These are phyloP conservation scores for Arthrobotrys entomopaga DNA, from an alignment of 2,329 filamentous ascomycete species.

Conservation along the genomic window DNA sequence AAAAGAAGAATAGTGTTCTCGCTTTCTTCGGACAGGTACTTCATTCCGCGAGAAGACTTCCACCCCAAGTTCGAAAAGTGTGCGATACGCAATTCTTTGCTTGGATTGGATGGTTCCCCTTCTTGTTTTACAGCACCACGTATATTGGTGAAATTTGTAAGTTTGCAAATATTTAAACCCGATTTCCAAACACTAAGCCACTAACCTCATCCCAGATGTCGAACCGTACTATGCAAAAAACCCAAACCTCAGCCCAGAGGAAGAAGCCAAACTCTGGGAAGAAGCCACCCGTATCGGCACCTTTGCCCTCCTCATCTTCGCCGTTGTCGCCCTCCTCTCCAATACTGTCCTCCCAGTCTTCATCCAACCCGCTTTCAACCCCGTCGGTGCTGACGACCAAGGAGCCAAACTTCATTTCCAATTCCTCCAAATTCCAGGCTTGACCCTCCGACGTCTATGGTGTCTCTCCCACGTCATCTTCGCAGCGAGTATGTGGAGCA, in stretches of 20 bases:
- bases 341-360: conserved; percentile 88
- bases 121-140: conserved; percentile 93
- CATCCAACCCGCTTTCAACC: conserved; percentile 79
- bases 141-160: conserved; percentile 86
- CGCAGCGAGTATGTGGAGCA: conserved; percentile 80
- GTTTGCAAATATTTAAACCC: conserved; percentile 1
- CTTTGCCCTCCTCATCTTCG: conserved; percentile 87
- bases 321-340: conserved; percentile 81
- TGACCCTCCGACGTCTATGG: conserved; percentile 91
- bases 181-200: background rate
- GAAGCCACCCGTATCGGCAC: conserved; percentile 86
- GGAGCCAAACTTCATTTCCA: conserved; percentile 66
- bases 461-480: conserved; percentile 86
- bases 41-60: conserved; percentile 78
- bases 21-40: conserved; percentile 83
- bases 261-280: conserved; percentile 84
- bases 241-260: conserved; percentile 77
- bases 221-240: conserved; percentile 81
- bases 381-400: conserved; percentile 57
- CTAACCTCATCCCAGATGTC: conserved; percentile 66
- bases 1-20: conserved; percentile 73
- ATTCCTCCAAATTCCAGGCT: conserved; percentile 77
- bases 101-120: conserved; percentile 96
- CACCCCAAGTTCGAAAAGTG: conserved; percentile 82
- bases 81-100: conserved; percentile 85